phyloP scores from a whole-genome alignment of 768 basidiomycete genomes.

The Russula brevipes region DNA sequence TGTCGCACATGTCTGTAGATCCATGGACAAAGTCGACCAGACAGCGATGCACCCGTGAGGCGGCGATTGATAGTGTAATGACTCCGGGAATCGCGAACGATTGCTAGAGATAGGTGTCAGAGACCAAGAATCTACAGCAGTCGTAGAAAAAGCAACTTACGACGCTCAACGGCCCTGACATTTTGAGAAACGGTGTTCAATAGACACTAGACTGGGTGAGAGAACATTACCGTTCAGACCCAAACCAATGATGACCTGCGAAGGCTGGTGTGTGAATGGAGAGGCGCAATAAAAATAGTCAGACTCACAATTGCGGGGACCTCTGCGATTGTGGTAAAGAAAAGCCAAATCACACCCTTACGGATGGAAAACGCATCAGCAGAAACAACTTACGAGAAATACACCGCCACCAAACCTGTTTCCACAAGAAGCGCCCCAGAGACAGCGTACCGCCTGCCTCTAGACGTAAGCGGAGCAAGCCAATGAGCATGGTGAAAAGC shows the following conservation, averaged over 20 bases:
- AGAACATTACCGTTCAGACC: not conserved
- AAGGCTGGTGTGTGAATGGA: not conserved
- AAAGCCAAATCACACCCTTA: not conserved
- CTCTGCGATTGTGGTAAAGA: not conserved
- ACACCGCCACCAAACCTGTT: not conserved
- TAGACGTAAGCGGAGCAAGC: not conserved
- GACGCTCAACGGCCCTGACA: too few species aligned
- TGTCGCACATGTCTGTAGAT: not conserved
- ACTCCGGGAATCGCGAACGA: slow-evolving; percentile 4
- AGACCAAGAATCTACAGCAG: too few species aligned
- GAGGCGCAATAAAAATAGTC: too few species aligned
- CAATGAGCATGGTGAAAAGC: not conserved
- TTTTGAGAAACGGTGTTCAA: not conserved
- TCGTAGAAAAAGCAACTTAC: too few species aligned
- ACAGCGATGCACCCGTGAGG: slow-evolving; percentile 4
- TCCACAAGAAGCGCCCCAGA: not conserved
- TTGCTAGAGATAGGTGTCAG: not conserved
- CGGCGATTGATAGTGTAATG: not conserved
- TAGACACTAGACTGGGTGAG: not conserved
- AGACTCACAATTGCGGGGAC: not conserved
- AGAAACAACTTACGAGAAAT: too few species aligned
- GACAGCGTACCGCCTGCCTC: not conserved
- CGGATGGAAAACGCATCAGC: not conserved
- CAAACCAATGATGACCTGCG: not conserved
- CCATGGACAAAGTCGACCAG: not conserved